Percentiles rank a stretch among this genome's conserved stretches.
Evolutionary conservation across 306 rosid genomes (phyloP).

Genomic region (Cajanus cajan): DNA sequence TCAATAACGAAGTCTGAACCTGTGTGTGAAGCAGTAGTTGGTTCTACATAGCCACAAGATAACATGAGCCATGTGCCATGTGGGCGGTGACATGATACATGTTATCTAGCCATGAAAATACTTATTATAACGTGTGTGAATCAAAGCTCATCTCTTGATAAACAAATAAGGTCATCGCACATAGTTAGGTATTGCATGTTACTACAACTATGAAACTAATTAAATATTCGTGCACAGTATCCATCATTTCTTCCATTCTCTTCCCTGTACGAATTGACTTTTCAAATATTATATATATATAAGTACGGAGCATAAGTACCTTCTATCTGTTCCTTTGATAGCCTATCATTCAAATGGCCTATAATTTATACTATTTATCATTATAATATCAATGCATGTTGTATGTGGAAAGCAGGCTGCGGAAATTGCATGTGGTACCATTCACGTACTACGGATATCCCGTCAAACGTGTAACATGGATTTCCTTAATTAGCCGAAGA

Average conservation of each 20-base stretch:
- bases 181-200: slow-evolving; percentile 43
- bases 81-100: slow-evolving; percentile 34
- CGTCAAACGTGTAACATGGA: background rate
- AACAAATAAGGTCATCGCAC: slow-evolving; percentile 31
- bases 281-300: background rate
- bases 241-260: background rate
- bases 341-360: background rate
- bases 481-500: background rate
- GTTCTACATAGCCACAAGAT: background rate
- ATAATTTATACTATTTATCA: background rate
- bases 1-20: background rate
- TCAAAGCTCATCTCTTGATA: slow-evolving; percentile 35
- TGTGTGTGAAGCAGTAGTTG: slow-evolving; percentile 1
- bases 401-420: no score
- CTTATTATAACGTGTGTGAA: slow-evolving; percentile 5
- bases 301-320: background rate
- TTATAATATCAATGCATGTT: background rate
- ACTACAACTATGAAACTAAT: slow-evolving; percentile 2
- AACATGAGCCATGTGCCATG: slow-evolving; percentile 47
- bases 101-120: slow-evolving; percentile 29
- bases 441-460: slow-evolving; percentile 37
- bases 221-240: background rate
- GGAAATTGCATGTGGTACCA: no score
- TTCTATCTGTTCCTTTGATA: background rate
- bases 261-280: slow-evolving; percentile 33